Evolutionary conservation across 2,329 filamentous ascomycete genomes (phyloP), one percentile per base, ranked within the genome.

Genomic region (Phialophora chinensis): DNA sequence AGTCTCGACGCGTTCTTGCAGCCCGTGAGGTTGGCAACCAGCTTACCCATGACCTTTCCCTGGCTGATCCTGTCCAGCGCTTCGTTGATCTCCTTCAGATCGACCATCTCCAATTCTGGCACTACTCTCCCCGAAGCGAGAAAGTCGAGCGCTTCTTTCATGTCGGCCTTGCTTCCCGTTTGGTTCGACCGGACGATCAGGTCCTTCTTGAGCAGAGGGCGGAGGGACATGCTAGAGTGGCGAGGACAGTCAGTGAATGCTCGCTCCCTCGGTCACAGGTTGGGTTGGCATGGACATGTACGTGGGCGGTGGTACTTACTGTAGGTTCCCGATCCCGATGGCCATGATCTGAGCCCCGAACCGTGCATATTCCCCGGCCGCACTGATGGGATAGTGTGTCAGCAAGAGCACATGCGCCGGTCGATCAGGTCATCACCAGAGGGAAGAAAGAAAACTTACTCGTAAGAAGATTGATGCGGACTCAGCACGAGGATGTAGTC

Each of bases 341-440:
- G 63, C 63, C 63, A 65, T 65, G 17, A 65, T 65, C 63, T 65
- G 55, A 5, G 63, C 63, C 14, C 52, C 49, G 50, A 65, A 65
- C 6, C 25, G 44, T 29, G 63, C 63, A 25, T 65, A 65, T 35
- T 61, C 47, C 14, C 63, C 63, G 11, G 57, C 63, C 17, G 63
- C 56, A 60, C 63, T 65, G 57, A 20, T 11, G 25, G 11, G 27
- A 4, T 25, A 17, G 17, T 47, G 3, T 23, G 42, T 50, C 38
- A 60, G 23, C 10, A 49, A 20, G 11, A 49, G 38, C 38, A 44
- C 17, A 8, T 44, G 5, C 38, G 17, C 17, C 4, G 38, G n/a
- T 10, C 17, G 25, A 17, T 44, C 17, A 27, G 0, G 33, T 5
- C 17, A 42, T 2, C 1, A 11, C 31, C 14, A 7, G 38, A 7